These are phyloP conservation scores for Sordaria brevicollis DNA, from an alignment of 495 filamentous ascomycete genomes.

Conservation along the genomic window DNA sequence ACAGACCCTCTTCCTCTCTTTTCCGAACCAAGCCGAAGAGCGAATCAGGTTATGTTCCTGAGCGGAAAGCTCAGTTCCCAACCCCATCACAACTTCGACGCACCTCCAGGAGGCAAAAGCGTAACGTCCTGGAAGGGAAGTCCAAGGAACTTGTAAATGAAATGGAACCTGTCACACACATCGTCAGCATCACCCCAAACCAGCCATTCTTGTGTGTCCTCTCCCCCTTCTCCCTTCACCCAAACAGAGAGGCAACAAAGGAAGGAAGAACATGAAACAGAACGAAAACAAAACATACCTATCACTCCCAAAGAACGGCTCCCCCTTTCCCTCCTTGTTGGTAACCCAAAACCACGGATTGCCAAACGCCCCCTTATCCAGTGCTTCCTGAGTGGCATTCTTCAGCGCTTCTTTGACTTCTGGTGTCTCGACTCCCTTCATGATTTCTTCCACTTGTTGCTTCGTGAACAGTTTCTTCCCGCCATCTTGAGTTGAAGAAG, in stretches of 20 bases:
- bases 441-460: constrained; percentile 36
- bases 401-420: constrained; percentile 51
- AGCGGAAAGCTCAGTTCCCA: background rate
- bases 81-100: constrained; percentile 11
- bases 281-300: constrained; percentile 31
- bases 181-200: background rate
- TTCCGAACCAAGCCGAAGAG: background rate
- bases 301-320: constrained; percentile 74
- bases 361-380: constrained; percentile 60
- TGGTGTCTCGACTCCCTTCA: constrained; percentile 33
- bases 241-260: constrained; percentile 6
- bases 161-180: constrained; percentile 19
- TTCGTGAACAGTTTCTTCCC: constrained; percentile 16
- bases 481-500: background rate
- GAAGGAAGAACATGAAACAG: background rate
- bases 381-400: constrained; percentile 45
- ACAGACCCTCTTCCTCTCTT: background rate
- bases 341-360: constrained; percentile 67
- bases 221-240: background rate
- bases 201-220: background rate
- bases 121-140: constrained; percentile 27
- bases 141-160: constrained; percentile 30
- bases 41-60: background rate
- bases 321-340: constrained; percentile 43
- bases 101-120: constrained; percentile 17